Evolutionary conservation across 2,329 filamentous ascomycete genomes (phyloP).

Genomic region (Karstenula rhodostoma): DNA sequence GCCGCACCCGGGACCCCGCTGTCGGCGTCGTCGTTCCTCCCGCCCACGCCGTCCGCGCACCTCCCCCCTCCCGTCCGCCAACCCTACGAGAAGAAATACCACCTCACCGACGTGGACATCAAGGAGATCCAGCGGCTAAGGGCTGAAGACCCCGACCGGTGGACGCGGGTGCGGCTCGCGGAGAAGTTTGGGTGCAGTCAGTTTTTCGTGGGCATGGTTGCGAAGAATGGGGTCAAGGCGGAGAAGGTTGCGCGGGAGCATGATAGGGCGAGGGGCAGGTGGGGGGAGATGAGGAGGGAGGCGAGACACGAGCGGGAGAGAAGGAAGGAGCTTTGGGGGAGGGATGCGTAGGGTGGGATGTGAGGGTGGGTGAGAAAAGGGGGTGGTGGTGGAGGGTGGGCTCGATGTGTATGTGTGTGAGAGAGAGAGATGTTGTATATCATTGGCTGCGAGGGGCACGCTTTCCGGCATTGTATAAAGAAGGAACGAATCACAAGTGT

Average conservation of each 20-base stretch:
- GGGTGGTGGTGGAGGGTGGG: too few relatives aligned
- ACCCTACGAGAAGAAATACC: slow-evolving; percentile 66
- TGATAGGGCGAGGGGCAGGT: slow-evolving; percentile 64
- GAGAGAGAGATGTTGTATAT: neutral
- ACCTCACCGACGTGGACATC: slow-evolving; percentile 65
- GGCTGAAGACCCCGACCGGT: slow-evolving; percentile 62
- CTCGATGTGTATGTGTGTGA: neutral
- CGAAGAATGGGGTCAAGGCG: slow-evolving; percentile 54
- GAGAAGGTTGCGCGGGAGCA: slow-evolving; percentile 56
- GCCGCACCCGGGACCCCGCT: slow-evolving; percentile 43
- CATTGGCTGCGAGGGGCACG: neutral
- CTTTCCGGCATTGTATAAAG: slow-evolving; percentile 5
- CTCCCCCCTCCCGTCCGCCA: slow-evolving; percentile 60
- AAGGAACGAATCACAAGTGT: neutral
- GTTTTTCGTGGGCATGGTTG: slow-evolving; percentile 69
- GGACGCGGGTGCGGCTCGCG: slow-evolving; percentile 67
- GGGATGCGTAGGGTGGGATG: slow-evolving; percentile 57
- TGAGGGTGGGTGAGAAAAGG: neutral
- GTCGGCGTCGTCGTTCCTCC: slow-evolving; percentile 26
- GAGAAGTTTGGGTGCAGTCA: slow-evolving; percentile 69
- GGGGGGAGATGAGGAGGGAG: slow-evolving; percentile 69
- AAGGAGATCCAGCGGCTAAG: slow-evolving; percentile 67
- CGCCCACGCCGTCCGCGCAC: slow-evolving; percentile 34
- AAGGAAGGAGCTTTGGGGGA: slow-evolving; percentile 68
- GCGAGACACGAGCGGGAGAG: slow-evolving; percentile 65